Conservation (phyloP, 208 protist species). For the Strigomonas culicis region DNA sequence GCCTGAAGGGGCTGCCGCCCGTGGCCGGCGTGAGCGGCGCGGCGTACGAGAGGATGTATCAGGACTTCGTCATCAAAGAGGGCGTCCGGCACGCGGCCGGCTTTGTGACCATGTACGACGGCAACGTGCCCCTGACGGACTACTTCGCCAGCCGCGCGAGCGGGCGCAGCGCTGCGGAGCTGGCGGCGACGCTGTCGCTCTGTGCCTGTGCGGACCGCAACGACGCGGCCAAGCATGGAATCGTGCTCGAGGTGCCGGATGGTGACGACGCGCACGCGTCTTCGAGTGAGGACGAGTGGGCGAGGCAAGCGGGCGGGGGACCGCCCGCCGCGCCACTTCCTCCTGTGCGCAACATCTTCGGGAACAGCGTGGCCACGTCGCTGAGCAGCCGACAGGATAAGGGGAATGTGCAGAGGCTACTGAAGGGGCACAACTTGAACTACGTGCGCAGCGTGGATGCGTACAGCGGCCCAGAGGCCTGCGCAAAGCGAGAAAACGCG, state of each 20-base stretch:
- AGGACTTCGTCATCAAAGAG: conserved; percentile 35
- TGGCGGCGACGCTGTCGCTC: conserved; percentile 10
- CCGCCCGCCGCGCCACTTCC: not conserved
- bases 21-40: conserved; percentile 5
- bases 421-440: conserved; percentile 47
- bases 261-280: not conserved
- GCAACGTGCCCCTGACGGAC: conserved; percentile 52
- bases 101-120: conserved; percentile 55
- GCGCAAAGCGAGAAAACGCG: conserved; percentile 16
- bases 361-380: conserved; percentile 57
- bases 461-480: conserved; percentile 21
- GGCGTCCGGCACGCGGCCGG: conserved; percentile 57
- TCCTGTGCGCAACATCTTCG: conserved; percentile 28
- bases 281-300: not conserved
- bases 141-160: conserved; percentile 49
- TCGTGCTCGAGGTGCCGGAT: not conserved
- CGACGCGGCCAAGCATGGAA: not conserved
- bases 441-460: conserved; percentile 60
- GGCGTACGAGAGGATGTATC: conserved; percentile 50
- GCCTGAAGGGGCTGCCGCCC: conserved; percentile 23
- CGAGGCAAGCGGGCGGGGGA: not conserved
- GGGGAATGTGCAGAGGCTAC: conserved; percentile 39
- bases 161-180: conserved; percentile 22
- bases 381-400: conserved; percentile 65
- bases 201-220: not conserved